Percentiles rank a stretch among this genome's conserved stretches.
phyloP scores from a whole-genome alignment of 768 basidiomycete species.

The Lactarius sanguifluus region DNA sequence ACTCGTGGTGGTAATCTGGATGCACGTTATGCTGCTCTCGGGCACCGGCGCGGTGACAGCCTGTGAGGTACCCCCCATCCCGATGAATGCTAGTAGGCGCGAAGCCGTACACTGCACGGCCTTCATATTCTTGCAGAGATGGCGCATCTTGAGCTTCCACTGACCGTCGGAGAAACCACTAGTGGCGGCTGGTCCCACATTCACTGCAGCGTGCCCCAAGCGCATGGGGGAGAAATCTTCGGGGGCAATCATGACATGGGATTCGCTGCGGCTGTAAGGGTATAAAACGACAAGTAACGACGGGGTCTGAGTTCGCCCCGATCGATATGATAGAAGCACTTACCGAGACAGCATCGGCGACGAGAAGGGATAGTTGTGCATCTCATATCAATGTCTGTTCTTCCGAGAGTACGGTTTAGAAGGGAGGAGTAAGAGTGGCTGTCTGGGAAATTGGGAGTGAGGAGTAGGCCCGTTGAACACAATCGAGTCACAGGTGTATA shows the following conservation, averaged over 20 bases:
- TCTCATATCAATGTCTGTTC: no score
- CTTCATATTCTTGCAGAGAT: conserved; percentile 27
- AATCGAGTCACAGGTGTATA: no score
- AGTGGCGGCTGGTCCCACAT: background rate
- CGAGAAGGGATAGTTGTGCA: background rate
- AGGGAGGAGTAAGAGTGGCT: no score
- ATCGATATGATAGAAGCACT: conserved; percentile 3
- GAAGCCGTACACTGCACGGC: conserved; percentile 16
- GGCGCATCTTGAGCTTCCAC: conserved; percentile 21
- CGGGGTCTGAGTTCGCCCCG: background rate
- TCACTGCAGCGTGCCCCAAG: conserved; percentile 22
- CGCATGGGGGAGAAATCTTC: conserved; percentile 20
- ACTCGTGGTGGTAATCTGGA: conserved; percentile 1
- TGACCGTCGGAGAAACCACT: background rate
- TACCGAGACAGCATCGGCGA: conserved; percentile 23
- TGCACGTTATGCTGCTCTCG: conserved; percentile 6
- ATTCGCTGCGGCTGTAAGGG: conserved; percentile 15
- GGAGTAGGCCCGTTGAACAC: no score
- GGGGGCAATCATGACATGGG: conserved; percentile 20
- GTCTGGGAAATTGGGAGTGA: no score
- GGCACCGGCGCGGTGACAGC: conserved; percentile 4
- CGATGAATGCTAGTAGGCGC: conserved; percentile 20
- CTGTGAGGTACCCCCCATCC: conserved; percentile 8
- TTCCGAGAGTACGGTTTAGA: no score
- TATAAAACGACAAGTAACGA: background rate